Conservation (phyloP, 2,329 filamentous ascomycete genomes). For the Amauroascus niger region DNA sequence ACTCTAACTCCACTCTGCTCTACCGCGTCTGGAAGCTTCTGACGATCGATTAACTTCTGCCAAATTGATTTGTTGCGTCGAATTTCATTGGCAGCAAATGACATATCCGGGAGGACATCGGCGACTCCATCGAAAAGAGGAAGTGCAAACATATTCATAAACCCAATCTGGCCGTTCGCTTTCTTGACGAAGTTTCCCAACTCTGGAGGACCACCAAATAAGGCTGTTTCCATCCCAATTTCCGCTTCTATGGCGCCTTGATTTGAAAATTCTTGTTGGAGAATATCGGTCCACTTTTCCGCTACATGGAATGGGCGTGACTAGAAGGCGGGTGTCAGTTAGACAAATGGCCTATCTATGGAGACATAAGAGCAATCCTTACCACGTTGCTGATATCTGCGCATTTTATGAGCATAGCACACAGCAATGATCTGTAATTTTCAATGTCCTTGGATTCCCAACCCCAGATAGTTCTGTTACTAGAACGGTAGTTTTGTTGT, state of each 20-base stretch:
- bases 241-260: conserved; percentile 88
- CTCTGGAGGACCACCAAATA: conserved; percentile 69
- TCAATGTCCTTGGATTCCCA: conserved; percentile 71
- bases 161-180: conserved; percentile 79
- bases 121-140: conserved; percentile 83
- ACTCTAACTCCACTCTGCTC: not conserved
- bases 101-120: conserved; percentile 74
- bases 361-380: conserved; percentile 35
- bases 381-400: conserved; percentile 98
- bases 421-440: conserved; percentile 69
- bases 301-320: conserved; percentile 76
- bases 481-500: conserved; percentile 64
- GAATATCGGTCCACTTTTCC: conserved; percentile 77
- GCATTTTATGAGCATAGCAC: conserved; percentile 90
- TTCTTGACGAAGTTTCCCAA: conserved; percentile 75
- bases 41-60: conserved; percentile 27
- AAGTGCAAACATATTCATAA: conserved; percentile 92
- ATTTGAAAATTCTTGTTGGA: conserved; percentile 91
- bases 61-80: conserved; percentile 66
- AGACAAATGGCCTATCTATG: conserved; percentile 19
- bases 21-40: not conserved
- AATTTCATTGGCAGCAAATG: conserved; percentile 74
- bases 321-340: conserved; percentile 25
- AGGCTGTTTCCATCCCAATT: conserved; percentile 74
- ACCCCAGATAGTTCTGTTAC: conserved; percentile 52